Evolutionary conservation across 352 stramenopile species (phyloP), one percentile per base, ranked within the genome.

Genomic region (Phytophthora syringae): DNA sequence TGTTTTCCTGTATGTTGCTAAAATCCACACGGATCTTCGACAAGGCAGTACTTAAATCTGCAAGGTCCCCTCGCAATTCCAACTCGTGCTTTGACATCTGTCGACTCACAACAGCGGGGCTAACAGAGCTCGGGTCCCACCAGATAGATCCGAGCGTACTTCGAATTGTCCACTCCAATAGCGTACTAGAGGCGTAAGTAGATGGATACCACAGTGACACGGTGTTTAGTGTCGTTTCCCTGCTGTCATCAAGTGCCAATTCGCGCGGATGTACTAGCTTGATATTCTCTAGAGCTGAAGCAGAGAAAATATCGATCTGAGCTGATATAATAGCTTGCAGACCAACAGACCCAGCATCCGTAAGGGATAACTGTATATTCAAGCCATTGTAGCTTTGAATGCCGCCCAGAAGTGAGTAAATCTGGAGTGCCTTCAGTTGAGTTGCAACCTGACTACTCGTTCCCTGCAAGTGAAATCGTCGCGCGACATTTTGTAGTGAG

Each of bases 1-100:
- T 3, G 7, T 3, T 27, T 18, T 24, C 13, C 15, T 59, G 57
- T 25, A 50, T 11, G 11, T 30, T 22, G 27, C 28, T 71, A 21
- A 55, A 49, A 43, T 71, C 63, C 30, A 71, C 56, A 20, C 42
- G 56, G n/a, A 65, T 48, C 18, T 16, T 50, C 30, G 50, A 36
- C 21, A 71, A 22, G 34, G 55, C 63, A 34, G 43, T 24, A 40
- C 60, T 71, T 43, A 71, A 34, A 60, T 66, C 55, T 2, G 34
- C 27, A 7, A 66, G 30, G 20, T 45, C 54, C 21, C 55, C 63
- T 36, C 21, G 39, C 11, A 71, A 18, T 25, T 57, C 55, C 13
- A 71, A 30, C 27, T 56, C 50, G 10, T 53, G 44, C 5, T 39
- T 24, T 16, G 49, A 62, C 22, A 47, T 50, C 39, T 71, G 63